phyloP scores from a whole-genome alignment of 208 protist genomes.

The Leishmania martiniquensis region DNA sequence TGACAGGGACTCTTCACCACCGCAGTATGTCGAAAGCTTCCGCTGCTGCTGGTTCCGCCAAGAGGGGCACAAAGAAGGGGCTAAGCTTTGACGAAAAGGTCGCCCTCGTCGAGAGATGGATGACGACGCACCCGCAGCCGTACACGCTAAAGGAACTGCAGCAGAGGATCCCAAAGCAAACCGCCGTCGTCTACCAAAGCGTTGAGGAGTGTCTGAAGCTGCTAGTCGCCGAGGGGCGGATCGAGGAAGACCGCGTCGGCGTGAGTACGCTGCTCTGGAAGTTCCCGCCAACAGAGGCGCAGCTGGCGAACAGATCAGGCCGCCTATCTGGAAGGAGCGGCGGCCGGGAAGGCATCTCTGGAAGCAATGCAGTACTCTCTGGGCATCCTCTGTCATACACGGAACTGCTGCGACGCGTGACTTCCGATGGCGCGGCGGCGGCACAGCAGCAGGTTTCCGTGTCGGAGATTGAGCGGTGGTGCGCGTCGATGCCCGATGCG shows the following conservation, averaged over 20 bases:
- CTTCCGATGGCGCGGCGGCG: background rate
- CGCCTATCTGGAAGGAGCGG: background rate
- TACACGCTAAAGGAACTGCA: slow-evolving; percentile 87
- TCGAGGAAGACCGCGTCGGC: slow-evolving; percentile 76
- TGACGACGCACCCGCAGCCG: slow-evolving; percentile 54
- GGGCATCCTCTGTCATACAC: slow-evolving; percentile 1
- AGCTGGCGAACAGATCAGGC: background rate
- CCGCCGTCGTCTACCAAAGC: slow-evolving; percentile 82
- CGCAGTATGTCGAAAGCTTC: slow-evolving; percentile 11
- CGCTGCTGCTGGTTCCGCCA: slow-evolving; percentile 19
- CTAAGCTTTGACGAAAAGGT: slow-evolving; percentile 90
- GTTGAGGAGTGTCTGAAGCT: slow-evolving; percentile 83
- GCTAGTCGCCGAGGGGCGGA: slow-evolving; percentile 68
- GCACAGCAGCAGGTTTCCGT: background rate
- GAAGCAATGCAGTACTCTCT: background rate
- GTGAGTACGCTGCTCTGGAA: slow-evolving; percentile 82
- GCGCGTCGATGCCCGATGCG: background rate
- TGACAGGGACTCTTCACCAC: background rate
- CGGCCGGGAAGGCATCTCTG: background rate
- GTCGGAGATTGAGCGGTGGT: slow-evolving; percentile 4
- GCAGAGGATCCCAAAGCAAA: slow-evolving; percentile 59
- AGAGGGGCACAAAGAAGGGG: slow-evolving; percentile 60
- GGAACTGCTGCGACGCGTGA: slow-evolving; percentile 18
- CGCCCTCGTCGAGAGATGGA: slow-evolving; percentile 62
- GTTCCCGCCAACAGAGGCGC: slow-evolving; percentile 43